Evolutionary conservation across 139 green algal genomes (phyloP), one percentile per base, ranked within the genome.

Genomic region (Chlorella sp.): DNA sequence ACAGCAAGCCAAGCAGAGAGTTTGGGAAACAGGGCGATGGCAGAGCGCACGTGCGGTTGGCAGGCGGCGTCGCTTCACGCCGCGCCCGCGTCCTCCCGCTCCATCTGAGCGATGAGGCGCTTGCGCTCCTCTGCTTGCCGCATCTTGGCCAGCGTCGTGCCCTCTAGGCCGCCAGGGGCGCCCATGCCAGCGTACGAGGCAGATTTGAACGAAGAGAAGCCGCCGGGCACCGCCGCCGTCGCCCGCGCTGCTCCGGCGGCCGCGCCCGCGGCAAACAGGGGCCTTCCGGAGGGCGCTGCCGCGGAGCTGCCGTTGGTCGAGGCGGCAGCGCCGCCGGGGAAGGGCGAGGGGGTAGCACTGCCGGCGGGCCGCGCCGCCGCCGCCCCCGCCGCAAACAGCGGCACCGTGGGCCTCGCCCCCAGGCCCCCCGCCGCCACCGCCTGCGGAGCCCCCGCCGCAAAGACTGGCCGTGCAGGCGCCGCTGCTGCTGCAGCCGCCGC

Each of bases 111-210:
- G 6, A 76, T 67, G 14, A 82, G 53, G 45, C 79, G 74, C 41
- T 62, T 59, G 8, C 79, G 68, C 63, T 85, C 79, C 17, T 56
- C 74, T 27, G 70, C 70, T 36, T 81, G 79, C 74, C 79, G 51
- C 74, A 85, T 71, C 25, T 71, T 61, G 21, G 60, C 71, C 68
- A 82, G 69, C 6, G 74, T 81, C 6, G 64, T 69, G 21, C 48
- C 76, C 74, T 85, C 79, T 48, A 75, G 71, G 40, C 63, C 59
- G 3, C 64, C 42, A 25, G 38, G 56, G 35, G 45, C 42, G 8
- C 7, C 35, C 27, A 59, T 15, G 38, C 43, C 51, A 7, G 29
- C 48, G 1, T 21, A 50, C 1, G 60, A 56, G 2, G 50, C 31
- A 7, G 43, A 38, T 35, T 50, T 27, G 43, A 69, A 74, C 25